A percentile compares a stretch with the other conserved stretches of the same genome.
phyloP scores from a whole-genome alignment of 2,329 filamentous ascomycete species.

The Penicillium sp. region DNA sequence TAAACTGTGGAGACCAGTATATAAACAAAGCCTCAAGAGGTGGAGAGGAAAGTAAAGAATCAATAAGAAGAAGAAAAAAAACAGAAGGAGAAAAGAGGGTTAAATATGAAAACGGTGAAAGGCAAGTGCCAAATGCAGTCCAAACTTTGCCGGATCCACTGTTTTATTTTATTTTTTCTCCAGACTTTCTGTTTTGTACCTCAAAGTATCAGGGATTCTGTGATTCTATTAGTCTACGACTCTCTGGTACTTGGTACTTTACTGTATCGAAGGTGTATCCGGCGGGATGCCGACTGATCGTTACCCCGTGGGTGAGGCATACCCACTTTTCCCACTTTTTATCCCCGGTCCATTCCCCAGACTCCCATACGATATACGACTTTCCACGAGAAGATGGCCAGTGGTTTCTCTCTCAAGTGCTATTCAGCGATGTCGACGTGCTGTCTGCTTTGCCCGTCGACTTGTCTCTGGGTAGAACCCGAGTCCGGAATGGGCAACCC shows the following conservation, averaged over 20 bases:
- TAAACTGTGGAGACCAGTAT: not conserved
- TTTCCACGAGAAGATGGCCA: too few species aligned
- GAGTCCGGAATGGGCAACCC: constrained; percentile 8
- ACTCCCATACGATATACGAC: not conserved
- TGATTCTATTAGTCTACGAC: too few species aligned
- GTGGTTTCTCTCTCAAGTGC: too few species aligned
- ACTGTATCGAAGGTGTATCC: not conserved
- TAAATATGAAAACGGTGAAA: constrained; percentile 18
- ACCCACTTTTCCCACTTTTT: constrained; percentile 12
- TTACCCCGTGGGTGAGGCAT: constrained; percentile 15
- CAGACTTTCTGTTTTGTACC: constrained; percentile 6
- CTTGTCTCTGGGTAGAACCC: not conserved
- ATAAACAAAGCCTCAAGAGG: not conserved
- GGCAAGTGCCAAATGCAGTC: constrained; percentile 19
- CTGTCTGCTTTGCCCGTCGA: not conserved
- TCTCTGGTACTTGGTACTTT: not conserved
- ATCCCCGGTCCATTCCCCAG: constrained; percentile 11
- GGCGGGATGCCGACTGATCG: constrained; percentile 24
- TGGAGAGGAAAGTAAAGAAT: constrained; percentile 4
- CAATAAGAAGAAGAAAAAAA: constrained; percentile 4
- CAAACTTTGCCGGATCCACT: not conserved
- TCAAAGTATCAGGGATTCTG: not conserved
- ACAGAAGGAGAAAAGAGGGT: constrained; percentile 2
- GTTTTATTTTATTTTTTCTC: not conserved
- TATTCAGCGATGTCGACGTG: not conserved